Conservation (phyloP, 1,284 basidiomycete species). For the Moesziomyces parantarcticus region DNA sequence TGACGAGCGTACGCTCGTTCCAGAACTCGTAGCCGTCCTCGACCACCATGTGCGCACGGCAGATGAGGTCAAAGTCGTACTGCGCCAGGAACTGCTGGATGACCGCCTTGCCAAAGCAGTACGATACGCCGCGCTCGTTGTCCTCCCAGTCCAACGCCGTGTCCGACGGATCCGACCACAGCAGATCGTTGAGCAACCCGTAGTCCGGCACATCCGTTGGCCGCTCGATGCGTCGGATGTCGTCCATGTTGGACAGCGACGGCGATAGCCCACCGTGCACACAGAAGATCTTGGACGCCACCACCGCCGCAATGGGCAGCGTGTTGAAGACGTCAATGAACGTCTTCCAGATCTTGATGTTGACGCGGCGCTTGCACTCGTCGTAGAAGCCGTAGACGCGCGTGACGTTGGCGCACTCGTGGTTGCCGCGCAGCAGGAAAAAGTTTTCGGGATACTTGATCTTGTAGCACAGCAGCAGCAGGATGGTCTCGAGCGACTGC, state of each 20-base stretch:
- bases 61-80: constrained; percentile 97
- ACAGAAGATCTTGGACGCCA: constrained; percentile 99
- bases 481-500: constrained; percentile 97
- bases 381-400: constrained; percentile 99
- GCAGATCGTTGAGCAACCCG: constrained; percentile 93
- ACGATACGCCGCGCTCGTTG: constrained; percentile 99
- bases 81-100: constrained; percentile 91
- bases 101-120: constrained; percentile 97
- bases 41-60: constrained; percentile 99
- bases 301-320: constrained; percentile 96
- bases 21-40: constrained; percentile 98
- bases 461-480: constrained; percentile 96
- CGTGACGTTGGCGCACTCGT: constrained; percentile 99
- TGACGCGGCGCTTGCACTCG: constrained; percentile 98
- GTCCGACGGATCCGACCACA: constrained; percentile 99
- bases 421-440: constrained; percentile 96
- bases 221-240: constrained; percentile 96
- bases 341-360: constrained; percentile 99
- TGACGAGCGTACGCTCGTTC: constrained; percentile 98
- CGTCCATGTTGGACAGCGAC: constrained; percentile 97
- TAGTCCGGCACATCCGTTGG: constrained; percentile 99
- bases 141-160: constrained; percentile 99
- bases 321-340: constrained; percentile 99
- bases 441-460: constrained; percentile 99
- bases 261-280: constrained; percentile 98